Evolutionary conservation across 2,329 filamentous ascomycete species (phyloP).

Genomic region (Helicocarpus griseus): DNA sequence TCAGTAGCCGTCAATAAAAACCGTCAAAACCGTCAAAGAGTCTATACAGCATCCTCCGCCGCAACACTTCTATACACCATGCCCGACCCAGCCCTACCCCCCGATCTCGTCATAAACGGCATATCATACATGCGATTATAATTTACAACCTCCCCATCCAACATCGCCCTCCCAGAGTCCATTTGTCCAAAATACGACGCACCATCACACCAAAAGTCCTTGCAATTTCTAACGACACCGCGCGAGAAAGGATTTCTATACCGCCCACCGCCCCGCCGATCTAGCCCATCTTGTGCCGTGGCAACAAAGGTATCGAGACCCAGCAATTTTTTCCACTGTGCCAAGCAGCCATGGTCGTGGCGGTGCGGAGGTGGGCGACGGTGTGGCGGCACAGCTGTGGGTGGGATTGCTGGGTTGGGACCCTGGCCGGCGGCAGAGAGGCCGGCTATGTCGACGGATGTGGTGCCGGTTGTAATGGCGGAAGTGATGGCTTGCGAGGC

Average conservation of each 20-base stretch:
- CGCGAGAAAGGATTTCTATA: conserved; percentile 74
- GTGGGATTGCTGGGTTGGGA: conserved; percentile 47
- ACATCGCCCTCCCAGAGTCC: conserved; percentile 61
- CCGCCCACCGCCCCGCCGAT: conserved; percentile 38
- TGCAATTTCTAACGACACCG: conserved; percentile 79
- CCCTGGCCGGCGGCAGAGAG: conserved; percentile 58
- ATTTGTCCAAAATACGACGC: conserved; percentile 68
- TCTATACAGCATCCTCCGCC: conserved; percentile 22
- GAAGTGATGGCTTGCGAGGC: conserved; percentile 51
- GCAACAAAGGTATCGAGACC: conserved; percentile 91
- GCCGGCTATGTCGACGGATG: conserved; percentile 57
- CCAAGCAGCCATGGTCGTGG: conserved; percentile 52
- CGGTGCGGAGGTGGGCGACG: conserved; percentile 42
- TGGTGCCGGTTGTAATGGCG: conserved; percentile 61
- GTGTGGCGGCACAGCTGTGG: conserved; percentile 26
- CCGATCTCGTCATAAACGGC: conserved; percentile 53
- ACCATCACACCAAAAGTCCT: conserved; percentile 92
- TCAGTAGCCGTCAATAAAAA: too few species aligned
- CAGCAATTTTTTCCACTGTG: conserved; percentile 73
- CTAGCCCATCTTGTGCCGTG: conserved; percentile 67
- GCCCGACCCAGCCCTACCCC: conserved; percentile 32
- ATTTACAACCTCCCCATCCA: conserved; percentile 72
- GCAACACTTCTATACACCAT: conserved; percentile 50
- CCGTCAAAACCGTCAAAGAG: conserved; percentile 4
- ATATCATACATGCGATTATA: conserved; percentile 86